Base-by-base conservation (phyloP, 495 filamentous ascomycete species). In the Podospora didyma region DNA sequence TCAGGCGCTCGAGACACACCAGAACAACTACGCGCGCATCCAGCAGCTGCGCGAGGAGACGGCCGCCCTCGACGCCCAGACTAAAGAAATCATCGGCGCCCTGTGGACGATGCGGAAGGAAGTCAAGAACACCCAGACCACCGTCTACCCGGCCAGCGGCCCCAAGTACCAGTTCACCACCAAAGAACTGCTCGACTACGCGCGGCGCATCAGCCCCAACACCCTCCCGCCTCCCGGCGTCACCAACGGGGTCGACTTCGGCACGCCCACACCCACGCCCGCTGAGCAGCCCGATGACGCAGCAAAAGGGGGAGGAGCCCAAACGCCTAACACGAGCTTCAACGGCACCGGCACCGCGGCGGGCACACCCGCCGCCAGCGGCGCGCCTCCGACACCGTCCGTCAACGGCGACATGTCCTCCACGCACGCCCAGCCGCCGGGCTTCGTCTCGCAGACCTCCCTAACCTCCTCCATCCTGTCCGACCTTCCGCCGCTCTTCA, bases 131-230 rank as follows among this genome's bases (percentile, higher is more conserved):
- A 81, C 82, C 0, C 78, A 82, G 0, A 75, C 81, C 0, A 86
- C 82, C 1, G 64, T 62, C 14, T 77, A 80, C 62, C 73, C 82
- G 2, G 54, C 65, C 26, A 61, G 62, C 45, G 65, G 65, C 22
- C 62, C 66, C 1, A 66, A 62, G 60, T 67, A 74, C 60, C 59
- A 74, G 16, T 81, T 92, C 50, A 75, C 79, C 12, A 86, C 85
- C 53, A 75, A 75, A 46, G 86, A 91, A 51, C 79, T 93, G 1
- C 81, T 93, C 7, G 70, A 72, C 45, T 91, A 87, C 62, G 89
- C 89, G 9, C 81, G 83, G n/a, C 79, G 80, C 58, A 90, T 92
- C 57, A 84, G 81, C 53, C 83, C 81, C 65, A 89, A 82, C 58
- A 91, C 89, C 0, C 73, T 86, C 9, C 89, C 89, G 1, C 83